Base-by-base conservation (phyloP, 2,329 filamentous ascomycete species). In the Beauveria rudraprayagi region DNA sequence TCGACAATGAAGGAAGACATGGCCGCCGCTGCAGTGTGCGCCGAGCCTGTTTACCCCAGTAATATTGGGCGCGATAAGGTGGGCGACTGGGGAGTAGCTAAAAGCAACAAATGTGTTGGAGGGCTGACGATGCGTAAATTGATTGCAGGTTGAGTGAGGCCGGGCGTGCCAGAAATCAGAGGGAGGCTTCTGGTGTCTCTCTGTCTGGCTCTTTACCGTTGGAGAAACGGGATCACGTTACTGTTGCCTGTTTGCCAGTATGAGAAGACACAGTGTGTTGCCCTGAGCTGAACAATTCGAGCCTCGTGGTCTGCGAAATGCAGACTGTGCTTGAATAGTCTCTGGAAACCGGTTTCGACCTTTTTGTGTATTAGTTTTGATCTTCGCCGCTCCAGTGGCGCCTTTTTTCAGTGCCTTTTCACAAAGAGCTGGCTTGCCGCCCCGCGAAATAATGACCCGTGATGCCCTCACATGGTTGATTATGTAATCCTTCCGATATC, bases 1-100 rank as follows among this genome's bases (percentile, higher is more conserved):
- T 92, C 85, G 70, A 85, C 80, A 64, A 95, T 69, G 75, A 88
- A 87, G 68, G 78, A 72, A 16, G 84, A 77, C 84, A 87, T 87
- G 67, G 61, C 66, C 11, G 61, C 66, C 11, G 17, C 17, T 54
- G 37, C 11, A 11, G 34, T 37, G 28, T 34, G 19, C 14, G 17
- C 19, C 30, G 51, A 54, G 51, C 51, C 51, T 54, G 51, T 16
- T 54, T 43, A 22, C 17, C 46, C 30, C 10, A 24, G 46, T 34
- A 40, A 19, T 54, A 19, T 43, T 26, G 37, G 22, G 51, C 19
- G 51, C 19, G 37, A 22, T 24, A 26, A 53, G 34, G 34, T 34
- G 34, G 34, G 17, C 30, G 30, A 5, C 30, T 22, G 10, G 30
- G 30, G n/a, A 19, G 50, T 22, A 37, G 30, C 30, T 26, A 17